Evolutionary conservation across 73 alveolate genomes (phyloP), one percentile per base, ranked within the genome.

Genomic region (Paramecium biaurelia): DNA sequence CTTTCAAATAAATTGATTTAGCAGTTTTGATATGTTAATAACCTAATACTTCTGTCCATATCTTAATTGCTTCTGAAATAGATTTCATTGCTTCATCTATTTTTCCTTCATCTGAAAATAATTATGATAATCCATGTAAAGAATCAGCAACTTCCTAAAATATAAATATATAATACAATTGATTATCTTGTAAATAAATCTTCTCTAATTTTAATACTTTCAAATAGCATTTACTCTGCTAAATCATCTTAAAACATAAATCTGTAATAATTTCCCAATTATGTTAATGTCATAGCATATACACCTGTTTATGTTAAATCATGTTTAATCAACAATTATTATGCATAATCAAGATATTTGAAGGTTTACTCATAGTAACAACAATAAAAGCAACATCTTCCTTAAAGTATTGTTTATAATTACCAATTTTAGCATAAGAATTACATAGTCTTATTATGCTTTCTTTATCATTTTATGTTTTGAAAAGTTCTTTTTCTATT

Each of bases 131-230:
- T 14, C 90, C 90, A 79, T 42, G 72, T 23, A 41, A 41, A 7
- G 90, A 79, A 45, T 79, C 90, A 23, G 90, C 90, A 0, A 45
- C 90, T 43, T 79, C 90, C 90, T 63, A 63, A 26, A 63, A 30
- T 63, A 30, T 63, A 14, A 7, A 11, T 14, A 24, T 14, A 7
- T 38, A 38, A 10, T 63, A 63, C 84, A 3, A 79, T 45, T 30
- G 90, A 79, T 14, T 45, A 45, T 41, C 56, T 42, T 47, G 90
- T 79, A 45, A 47, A 43, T 45, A 79, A 21, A 0, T 47, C 32
- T 42, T 42, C 42, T 42, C 90, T 38, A 8, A 79, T 79, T 24
- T 41, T 24, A 9, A 79, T 18, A 47, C 90, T 79, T 45, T 79
- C 42, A 28, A 14, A 30, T 23, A 79, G 76, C 42, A 41, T 30